Evolutionary conservation across 495 filamentous ascomycete species (phyloP).

Genomic region (Aspergillus ellipticus): DNA sequence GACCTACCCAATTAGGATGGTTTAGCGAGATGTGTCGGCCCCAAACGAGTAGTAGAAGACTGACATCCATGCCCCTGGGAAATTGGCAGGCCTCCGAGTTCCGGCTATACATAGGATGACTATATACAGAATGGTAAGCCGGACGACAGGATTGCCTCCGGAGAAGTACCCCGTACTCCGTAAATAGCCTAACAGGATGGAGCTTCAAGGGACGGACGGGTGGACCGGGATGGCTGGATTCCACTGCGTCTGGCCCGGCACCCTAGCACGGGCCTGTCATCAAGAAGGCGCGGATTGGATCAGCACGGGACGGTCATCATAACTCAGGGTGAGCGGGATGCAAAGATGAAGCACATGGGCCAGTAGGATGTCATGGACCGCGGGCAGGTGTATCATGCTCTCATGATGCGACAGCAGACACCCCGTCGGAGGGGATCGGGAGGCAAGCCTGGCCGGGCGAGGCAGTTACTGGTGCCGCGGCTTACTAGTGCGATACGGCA

Average conservation of each 20-base stretch:
- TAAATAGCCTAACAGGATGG: constrained; percentile 3
- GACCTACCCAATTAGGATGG: not conserved
- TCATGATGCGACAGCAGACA: not conserved
- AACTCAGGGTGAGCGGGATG: not conserved
- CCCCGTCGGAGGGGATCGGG: constrained; percentile 13
- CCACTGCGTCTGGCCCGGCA: constrained; percentile 3
- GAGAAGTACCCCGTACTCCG: constrained; percentile 2
- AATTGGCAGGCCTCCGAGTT: not conserved
- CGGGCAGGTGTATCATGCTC: not conserved
- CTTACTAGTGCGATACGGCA: constrained; percentile 1
- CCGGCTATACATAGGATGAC: not conserved
- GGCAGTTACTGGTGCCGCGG: constrained; percentile 1
- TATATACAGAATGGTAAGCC: too few relatives aligned
- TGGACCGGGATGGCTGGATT: constrained; percentile 2
- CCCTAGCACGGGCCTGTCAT: constrained; percentile 1
- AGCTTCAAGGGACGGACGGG: constrained; percentile 4
- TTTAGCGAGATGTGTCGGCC: not conserved
- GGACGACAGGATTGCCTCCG: not conserved
- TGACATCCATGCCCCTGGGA: not conserved
- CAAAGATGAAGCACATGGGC: not conserved
- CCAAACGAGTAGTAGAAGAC: not conserved
- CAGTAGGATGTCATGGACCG: not conserved
- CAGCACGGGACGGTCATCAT: not conserved
- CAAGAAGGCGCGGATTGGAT: not conserved
- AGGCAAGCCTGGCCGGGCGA: constrained; percentile 3